These are phyloP conservation scores for Malania oleifera DNA, from an alignment of 164 flowering plant genomes.

Conservation along the genomic window DNA sequence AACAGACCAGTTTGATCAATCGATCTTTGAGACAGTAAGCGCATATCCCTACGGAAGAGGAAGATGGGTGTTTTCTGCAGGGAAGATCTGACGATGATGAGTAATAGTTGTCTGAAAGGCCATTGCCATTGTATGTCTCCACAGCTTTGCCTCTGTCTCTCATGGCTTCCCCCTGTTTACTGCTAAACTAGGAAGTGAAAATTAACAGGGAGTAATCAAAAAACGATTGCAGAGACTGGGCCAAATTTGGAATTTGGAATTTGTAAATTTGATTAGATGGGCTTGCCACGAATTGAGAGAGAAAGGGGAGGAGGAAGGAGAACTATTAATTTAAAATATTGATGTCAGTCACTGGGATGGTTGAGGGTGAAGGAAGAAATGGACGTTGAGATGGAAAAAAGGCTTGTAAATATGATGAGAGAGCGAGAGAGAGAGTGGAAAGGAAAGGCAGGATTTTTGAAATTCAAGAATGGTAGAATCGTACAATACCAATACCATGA, in stretches of 20 bases:
- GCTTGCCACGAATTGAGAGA: too few species aligned
- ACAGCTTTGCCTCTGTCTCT: slow-evolving; percentile 58
- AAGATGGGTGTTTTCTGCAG: slow-evolving; percentile 64
- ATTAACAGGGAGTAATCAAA: too few species aligned
- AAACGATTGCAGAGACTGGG: too few species aligned
- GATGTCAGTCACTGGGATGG: not conserved
- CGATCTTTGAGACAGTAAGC: slow-evolving; percentile 73
- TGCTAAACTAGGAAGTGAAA: not conserved
- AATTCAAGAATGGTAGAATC: not conserved
- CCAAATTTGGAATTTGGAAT: not conserved
- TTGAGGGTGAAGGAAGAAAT: not conserved
- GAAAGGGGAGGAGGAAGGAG: too few species aligned
- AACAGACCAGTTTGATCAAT: slow-evolving; percentile 61
- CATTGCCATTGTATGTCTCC: slow-evolving; percentile 16
- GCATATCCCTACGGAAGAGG: slow-evolving; percentile 73
- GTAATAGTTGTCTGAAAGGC: slow-evolving; percentile 16
- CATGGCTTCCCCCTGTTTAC: slow-evolving; percentile 26
- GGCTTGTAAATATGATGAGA: not conserved
- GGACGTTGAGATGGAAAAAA: not conserved
- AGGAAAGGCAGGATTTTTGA: not conserved
- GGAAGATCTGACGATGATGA: slow-evolving; percentile 41
- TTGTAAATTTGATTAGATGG: too few species aligned
- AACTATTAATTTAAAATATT: too few species aligned
- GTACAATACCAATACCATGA: not conserved
- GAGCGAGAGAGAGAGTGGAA: not conserved